Percentiles rank a stretch among this genome's conserved stretches.
Conservation (phyloP, 2,329 filamentous ascomycete genomes). For the Tothia fuscella region DNA sequence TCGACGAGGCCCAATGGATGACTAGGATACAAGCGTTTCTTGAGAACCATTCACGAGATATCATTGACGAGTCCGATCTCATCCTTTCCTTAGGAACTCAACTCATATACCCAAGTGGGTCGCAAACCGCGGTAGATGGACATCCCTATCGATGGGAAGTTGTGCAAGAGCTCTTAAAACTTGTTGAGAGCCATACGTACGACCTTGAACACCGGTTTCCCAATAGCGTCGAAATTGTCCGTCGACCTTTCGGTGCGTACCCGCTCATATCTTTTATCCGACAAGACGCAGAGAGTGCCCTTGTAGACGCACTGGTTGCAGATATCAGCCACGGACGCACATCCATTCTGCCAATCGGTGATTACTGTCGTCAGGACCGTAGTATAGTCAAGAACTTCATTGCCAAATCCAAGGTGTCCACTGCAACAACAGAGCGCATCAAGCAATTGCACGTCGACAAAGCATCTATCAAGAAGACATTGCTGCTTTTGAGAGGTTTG, state of each 20-base stretch:
- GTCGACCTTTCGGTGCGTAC: constrained; percentile 26
- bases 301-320: constrained; percentile 14
- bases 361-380: not conserved
- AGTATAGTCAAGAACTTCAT: constrained; percentile 11
- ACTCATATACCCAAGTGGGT: constrained; percentile 26
- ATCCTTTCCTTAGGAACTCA: constrained; percentile 23
- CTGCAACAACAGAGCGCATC: not conserved
- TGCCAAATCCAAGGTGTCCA: constrained; percentile 10
- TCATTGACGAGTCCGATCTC: constrained; percentile 45
- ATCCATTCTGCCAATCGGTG: constrained; percentile 10
- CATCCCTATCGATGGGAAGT: constrained; percentile 21
- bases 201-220: constrained; percentile 26
- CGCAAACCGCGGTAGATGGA: constrained; percentile 20
- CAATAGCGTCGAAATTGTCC: constrained; percentile 35
- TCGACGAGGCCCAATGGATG: constrained; percentile 32
- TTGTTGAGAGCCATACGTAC: constrained; percentile 14
- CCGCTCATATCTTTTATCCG: constrained; percentile 43
- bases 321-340: constrained; percentile 15
- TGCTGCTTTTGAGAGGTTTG: constrained; percentile 52
- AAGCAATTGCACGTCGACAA: constrained; percentile 1
- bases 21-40: constrained; percentile 38
- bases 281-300: constrained; percentile 14
- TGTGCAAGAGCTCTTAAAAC: constrained; percentile 18
- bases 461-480: constrained; percentile 16
- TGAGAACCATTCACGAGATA: constrained; percentile 37